These are phyloP conservation scores for Lentinula lateritia DNA, from an alignment of 768 basidiomycete genomes.

Conservation along the genomic window DNA sequence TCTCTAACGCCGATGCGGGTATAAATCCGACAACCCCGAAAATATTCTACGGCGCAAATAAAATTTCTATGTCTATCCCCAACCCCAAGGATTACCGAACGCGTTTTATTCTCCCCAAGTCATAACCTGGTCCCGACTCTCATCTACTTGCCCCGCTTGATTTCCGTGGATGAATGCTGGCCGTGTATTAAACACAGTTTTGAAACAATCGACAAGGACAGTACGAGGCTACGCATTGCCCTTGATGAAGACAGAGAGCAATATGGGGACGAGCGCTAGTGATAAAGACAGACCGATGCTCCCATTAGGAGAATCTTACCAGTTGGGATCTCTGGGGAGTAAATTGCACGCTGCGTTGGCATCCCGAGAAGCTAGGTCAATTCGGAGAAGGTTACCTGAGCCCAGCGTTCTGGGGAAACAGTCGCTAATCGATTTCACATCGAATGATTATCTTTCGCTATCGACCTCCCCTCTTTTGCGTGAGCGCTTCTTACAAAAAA, in stretches of 20 bases:
- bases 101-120: not conserved
- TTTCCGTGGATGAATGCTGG: not conserved
- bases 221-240: not conserved
- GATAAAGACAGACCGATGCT: not conserved
- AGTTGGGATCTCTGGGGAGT: not conserved
- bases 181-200: not conserved
- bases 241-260: not conserved
- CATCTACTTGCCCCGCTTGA: not conserved
- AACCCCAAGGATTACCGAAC: not conserved
- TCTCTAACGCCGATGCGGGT: not conserved
- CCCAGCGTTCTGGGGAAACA: constrained; percentile 31
- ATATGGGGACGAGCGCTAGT: not conserved
- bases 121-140: too few relatives aligned
- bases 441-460: constrained; percentile 91
- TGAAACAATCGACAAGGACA: not conserved
- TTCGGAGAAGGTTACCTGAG: constrained; percentile 66
- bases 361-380: constrained; percentile 61
- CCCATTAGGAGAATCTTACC: not conserved
- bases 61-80: not conserved
- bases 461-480: constrained; percentile 55
- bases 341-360: constrained; percentile 35
- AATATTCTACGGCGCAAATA: not conserved
- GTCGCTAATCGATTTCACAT: constrained; percentile 62
- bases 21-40: not conserved
- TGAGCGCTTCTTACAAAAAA: constrained; percentile 47